Evolutionary conservation across 306 rosid genomes (phyloP), one percentile per base, ranked within the genome.

Genomic region (Cucumis melo): DNA sequence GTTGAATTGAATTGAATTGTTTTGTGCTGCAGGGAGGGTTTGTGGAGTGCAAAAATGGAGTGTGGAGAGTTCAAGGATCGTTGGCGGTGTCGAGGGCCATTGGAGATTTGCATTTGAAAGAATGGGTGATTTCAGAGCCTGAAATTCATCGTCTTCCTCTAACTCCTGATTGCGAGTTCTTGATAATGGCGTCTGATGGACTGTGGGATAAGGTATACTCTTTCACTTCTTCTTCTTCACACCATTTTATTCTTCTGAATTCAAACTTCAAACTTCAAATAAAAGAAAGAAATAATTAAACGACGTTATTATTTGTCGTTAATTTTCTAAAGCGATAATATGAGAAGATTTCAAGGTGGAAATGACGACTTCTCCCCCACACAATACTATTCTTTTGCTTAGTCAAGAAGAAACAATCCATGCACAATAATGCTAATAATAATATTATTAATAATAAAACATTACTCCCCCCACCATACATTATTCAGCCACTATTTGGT

Each of bases 141-240:
- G 83, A 85, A 24, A 77, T 74, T 10, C 57, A 24, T 51, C 80
- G 10, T 17, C 77, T 85, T 79, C 83, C 34, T 72, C 9, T 85
- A 53, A 82, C 81, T 63, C 53, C 80, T 1, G 85, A 79, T 48
- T 82, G 82, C 62, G 32, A 82, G 36, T 85, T 85, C 76, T 77
- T 85, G 75, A 77, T 85, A 16, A 24, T 85, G 63, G 85, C 83
- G 42, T 82, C 87, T 2, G 87, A 85, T 79, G 87, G 87, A 57
- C 55, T 85, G 21, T 85, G 87, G 87, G 87, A 85, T 21, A 82
- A 76, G 85, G 87, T 76, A 11, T 8, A 0, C 46, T 41, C 8
- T 9, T 7, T 41, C 10, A 6, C 29, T 27, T 27, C 36, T 32
- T 32, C 36, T 32, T 32, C 36, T 32, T 63, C 46, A 63, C 20